These are phyloP conservation scores for Fusarium brevicatenulatum DNA, from an alignment of 2,329 filamentous ascomycete species.

Conservation along the genomic window DNA sequence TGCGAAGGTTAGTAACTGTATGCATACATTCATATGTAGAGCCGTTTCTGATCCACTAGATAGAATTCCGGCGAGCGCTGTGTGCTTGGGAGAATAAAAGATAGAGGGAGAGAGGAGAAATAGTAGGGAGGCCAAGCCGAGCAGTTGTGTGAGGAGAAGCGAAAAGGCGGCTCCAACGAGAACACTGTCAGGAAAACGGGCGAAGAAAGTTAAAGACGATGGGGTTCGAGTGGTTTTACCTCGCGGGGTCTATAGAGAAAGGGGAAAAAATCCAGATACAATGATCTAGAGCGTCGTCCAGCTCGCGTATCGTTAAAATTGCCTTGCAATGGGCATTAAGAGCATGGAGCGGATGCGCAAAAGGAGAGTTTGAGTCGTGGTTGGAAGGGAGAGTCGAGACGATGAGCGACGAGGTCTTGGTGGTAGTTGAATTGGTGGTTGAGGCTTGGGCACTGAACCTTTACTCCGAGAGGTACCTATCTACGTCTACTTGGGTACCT, in stretches of 20 bases:
- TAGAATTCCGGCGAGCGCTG: not conserved
- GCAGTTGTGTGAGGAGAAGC: constrained; percentile 38
- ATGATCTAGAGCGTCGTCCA: constrained; percentile 48
- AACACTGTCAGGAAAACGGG: constrained; percentile 31
- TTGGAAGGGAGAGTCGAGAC: constrained; percentile 44
- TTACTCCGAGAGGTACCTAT: constrained; percentile 33
- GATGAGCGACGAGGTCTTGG: constrained; percentile 45
- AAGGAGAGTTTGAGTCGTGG: constrained; percentile 40
- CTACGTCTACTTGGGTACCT: not conserved
- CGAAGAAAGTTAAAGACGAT: constrained; percentile 35
- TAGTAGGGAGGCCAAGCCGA: constrained; percentile 6
- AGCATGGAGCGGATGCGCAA: constrained; percentile 47
- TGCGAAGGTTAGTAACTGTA: constrained; percentile 33
- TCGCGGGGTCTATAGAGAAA: constrained; percentile 37
- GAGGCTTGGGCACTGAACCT: constrained; percentile 50
- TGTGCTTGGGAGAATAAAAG: constrained; percentile 4
- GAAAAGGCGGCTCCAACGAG: constrained; percentile 31
- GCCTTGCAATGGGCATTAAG: constrained; percentile 54
- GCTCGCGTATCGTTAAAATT: constrained; percentile 51
- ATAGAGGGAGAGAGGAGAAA: not conserved
- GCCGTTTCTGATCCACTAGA: constrained; percentile 21
- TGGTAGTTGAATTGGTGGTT: constrained; percentile 48
- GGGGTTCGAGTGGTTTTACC: constrained; percentile 46
- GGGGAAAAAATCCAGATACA: constrained; percentile 32
- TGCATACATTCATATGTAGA: constrained; percentile 33